Evolutionary conservation across 2,329 filamentous ascomycete genomes (phyloP).

Genomic region (Myriosclerotinia duriaeana): DNA sequence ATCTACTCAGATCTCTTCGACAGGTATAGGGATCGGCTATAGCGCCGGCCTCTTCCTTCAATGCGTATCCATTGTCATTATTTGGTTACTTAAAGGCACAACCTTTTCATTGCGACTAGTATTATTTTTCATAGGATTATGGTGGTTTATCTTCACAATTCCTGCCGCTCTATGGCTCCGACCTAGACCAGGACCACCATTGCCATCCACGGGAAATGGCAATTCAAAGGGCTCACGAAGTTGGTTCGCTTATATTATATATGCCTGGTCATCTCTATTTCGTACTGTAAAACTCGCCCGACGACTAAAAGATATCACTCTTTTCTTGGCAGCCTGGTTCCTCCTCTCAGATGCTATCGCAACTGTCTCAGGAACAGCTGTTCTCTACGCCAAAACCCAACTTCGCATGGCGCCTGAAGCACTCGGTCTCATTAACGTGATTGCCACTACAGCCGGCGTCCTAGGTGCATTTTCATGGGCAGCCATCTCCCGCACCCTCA

Average conservation of each 20-base stretch:
- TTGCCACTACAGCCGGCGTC: constrained; percentile 80
- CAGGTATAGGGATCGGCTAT: constrained; percentile 93
- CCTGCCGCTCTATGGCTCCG: constrained; percentile 86
- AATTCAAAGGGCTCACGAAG: constrained; percentile 38
- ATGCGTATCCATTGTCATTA: constrained; percentile 73
- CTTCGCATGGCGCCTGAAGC: constrained; percentile 86
- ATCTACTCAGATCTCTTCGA: constrained; percentile 87
- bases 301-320: constrained; percentile 66
- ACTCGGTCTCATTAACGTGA: constrained; percentile 88
- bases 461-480: constrained; percentile 88
- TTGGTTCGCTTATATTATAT: constrained; percentile 70
- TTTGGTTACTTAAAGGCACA: constrained; percentile 70
- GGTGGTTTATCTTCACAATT: constrained; percentile 92
- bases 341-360: constrained; percentile 90
- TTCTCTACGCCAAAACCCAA: constrained; percentile 92
- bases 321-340: constrained; percentile 89
- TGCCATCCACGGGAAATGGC: constrained; percentile 46
- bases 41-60: constrained; percentile 83
- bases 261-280: constrained; percentile 82
- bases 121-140: constrained; percentile 80
- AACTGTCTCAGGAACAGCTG: constrained; percentile 89
- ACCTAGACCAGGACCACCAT: constrained; percentile 81
- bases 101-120: constrained; percentile 85
- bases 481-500: constrained; percentile 67
- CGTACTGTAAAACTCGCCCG: constrained; percentile 74